Base-by-base conservation (phyloP, 2,329 filamentous ascomycete species). In the Penicillium sp. region DNA sequence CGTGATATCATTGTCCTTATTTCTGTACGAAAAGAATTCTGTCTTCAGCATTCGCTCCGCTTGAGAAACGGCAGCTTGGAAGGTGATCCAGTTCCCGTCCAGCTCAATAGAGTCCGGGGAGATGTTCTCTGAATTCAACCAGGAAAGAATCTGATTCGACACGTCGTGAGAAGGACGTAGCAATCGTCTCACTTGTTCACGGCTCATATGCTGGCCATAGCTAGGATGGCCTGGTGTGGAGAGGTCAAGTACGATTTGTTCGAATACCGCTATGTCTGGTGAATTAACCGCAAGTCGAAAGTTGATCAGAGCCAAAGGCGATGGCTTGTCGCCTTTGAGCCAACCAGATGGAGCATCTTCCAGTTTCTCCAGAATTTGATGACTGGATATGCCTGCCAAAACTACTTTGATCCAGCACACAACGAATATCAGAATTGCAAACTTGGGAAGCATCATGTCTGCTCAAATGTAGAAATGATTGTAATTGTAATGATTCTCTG, bases 201-300 rank as follows among this genome's bases (percentile, higher is more conserved):
- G 80, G 54, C 80, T 84, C 71, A 89, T 72, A 63, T 88, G 83
- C 62, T 80, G 75, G 33, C 86, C 86, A 67, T 89, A 89, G 20
- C 73, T 76, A 1, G 77, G 70, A 61, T 85, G 79, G 26, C 76
- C 77, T 1, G 86, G 86, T 0, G 82, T 84, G 0, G 86, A 87
- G 27, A 89, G 77, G 41, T 85, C 81, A 53, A 86, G 76, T 9
- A 87, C 78, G 6, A 75, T 79, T 64, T 83, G 78, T 67, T 88
- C 84, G 51, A 89, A 81, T 6, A 78, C 70, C 2, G 68, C 73
- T 35, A 77, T 67, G 43, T 79, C 78, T 22, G 79, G 77, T 69
- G 84, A 77, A 43, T 71, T 71, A 18, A 84, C 72, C 6, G 79
- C 77, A 44, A 84, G 71, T 23, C 75, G 79, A 49, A 85, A 77